Percentiles rank a stretch among this genome's conserved stretches.
Evolutionary conservation across 768 basidiomycete genomes (phyloP).

Genomic region (Strobilomyces dryophilus): DNA sequence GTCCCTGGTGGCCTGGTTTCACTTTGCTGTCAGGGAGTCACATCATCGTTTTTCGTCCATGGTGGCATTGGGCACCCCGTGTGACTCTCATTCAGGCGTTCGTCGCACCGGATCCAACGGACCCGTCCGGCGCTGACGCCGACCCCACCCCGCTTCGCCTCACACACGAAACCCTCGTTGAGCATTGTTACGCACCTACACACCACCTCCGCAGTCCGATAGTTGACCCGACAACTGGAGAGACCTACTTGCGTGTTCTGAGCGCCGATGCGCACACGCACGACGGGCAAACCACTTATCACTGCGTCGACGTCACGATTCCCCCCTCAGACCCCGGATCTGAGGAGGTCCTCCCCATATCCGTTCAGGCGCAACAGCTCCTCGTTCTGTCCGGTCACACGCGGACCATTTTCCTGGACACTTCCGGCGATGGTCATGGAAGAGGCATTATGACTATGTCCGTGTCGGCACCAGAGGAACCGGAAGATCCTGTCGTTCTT

Average conservation of each 20-base stretch:
- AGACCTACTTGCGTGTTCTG: conserved; percentile 13
- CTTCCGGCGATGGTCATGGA: conserved; percentile 15
- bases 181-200: conserved; percentile 3
- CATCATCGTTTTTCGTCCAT: conserved; percentile 16
- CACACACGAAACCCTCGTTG: conserved; percentile 16
- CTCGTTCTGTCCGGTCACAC: conserved; percentile 14
- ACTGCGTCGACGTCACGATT: conserved; percentile 16
- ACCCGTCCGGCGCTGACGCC: neutral
- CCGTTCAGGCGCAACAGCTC: conserved; percentile 9
- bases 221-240: conserved; percentile 11
- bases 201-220: conserved; percentile 11
- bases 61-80: neutral
- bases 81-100: conserved; percentile 20
- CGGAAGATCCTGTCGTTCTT: neutral
- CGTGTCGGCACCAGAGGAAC: neutral
- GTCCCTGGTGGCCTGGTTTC: conserved; percentile 7
- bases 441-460: conserved; percentile 15
- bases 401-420: neutral
- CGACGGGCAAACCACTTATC: conserved; percentile 3
- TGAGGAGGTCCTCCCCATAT: conserved; percentile 9
- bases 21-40: conserved; percentile 12
- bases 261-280: neutral
- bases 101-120: conserved; percentile 3
- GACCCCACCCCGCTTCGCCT: conserved; percentile 9
- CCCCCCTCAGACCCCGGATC: neutral